Base-by-base conservation (phyloP, 202 grass and related monocot genomes). In the Carex sylvatica region DNA sequence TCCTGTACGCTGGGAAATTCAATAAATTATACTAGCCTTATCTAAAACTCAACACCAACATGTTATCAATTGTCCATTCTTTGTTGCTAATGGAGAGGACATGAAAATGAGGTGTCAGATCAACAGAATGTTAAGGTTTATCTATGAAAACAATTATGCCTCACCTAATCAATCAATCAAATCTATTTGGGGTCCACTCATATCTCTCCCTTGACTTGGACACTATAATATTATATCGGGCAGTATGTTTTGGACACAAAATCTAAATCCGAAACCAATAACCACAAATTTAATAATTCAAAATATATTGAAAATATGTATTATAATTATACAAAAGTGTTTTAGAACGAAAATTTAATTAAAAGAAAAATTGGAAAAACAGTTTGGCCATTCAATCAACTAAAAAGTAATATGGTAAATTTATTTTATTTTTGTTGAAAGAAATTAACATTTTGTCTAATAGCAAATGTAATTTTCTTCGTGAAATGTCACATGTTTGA, bases 131-230 rank as follows among this genome's bases (percentile, higher is more conserved):
- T 28, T 51, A 47, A 53, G 22, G 28, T 59, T 77, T 77, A 77
- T 77, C 74, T 52, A 77, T 11, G 74, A 38, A 51, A 75, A 75
- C 7, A 30, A 58, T 56, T 58, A 77, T 36, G 16, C 52, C 52
- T 30, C 73, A 58, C 15, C 26, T 49, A 80, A 80, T 61, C 75
- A 12, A 78, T 22, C 26, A 80, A 80, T 61, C 76, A 61, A 47
- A 80, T 62, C 55, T 62, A 65, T 8, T 23, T 16, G 40, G 78
- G 78, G n/a, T 0, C 78, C 78, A 65, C 28, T 5, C 26, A 77
- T 35, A 80, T 80, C 31, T 82, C 63, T 69, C 22, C 42, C 40
- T 68, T 82, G 79, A 69, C 79, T 67, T 33, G 24, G 60, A 67
- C 79, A 69, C 62, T 68, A 53, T 26, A 46, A 20, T 36, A 59